Conservation (phyloP, 2,329 filamentous ascomycete genomes). For the Exophiala sideris region DNA sequence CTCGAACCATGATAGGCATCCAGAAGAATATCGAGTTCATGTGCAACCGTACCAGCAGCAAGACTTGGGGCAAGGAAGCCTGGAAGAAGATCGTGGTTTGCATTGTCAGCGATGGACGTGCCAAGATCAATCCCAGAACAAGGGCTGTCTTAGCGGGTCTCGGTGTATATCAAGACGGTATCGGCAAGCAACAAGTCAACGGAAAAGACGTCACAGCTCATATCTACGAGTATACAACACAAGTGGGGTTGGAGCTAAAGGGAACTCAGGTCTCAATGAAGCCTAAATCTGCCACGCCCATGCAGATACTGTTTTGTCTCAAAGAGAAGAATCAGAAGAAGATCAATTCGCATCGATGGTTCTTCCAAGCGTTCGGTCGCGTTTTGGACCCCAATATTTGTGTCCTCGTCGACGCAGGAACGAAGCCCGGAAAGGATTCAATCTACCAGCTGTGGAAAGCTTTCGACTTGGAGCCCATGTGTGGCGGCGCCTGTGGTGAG, state of each 20-base stretch:
- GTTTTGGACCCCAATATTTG: constrained; percentile 95
- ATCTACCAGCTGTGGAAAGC: constrained; percentile 99
- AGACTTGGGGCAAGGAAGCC: constrained; percentile 96
- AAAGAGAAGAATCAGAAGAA: constrained; percentile 99
- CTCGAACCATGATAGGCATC: constrained; percentile 91
- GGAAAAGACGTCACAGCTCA: constrained; percentile 93
- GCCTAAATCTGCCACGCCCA: constrained; percentile 75
- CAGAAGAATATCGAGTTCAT: constrained; percentile 99
- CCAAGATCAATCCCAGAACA: constrained; percentile 92
- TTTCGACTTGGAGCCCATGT: constrained; percentile 96
- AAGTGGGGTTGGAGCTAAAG: constrained; percentile 75
- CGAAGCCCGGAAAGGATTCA: constrained; percentile 82
- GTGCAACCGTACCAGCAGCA: constrained; percentile 87
- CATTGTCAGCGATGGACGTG: constrained; percentile 92
- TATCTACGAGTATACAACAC: constrained; percentile 74
- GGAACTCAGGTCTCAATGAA: constrained; percentile 83
- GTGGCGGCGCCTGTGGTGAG: constrained; percentile 93
- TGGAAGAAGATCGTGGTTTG: constrained; percentile 99
- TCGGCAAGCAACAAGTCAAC: constrained; percentile 97
- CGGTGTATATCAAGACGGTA: constrained; percentile 96
- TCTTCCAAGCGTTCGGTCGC: constrained; percentile 93
- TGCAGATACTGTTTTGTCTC: constrained; percentile 95
- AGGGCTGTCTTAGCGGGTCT: constrained; percentile 85
- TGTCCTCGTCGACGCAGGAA: constrained; percentile 92
- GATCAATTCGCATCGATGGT: constrained; percentile 99